Percentiles rank a stretch among this genome's conserved stretches.
Conservation (phyloP, 257 asterid genomes). For the Capsicum pubescens region DNA sequence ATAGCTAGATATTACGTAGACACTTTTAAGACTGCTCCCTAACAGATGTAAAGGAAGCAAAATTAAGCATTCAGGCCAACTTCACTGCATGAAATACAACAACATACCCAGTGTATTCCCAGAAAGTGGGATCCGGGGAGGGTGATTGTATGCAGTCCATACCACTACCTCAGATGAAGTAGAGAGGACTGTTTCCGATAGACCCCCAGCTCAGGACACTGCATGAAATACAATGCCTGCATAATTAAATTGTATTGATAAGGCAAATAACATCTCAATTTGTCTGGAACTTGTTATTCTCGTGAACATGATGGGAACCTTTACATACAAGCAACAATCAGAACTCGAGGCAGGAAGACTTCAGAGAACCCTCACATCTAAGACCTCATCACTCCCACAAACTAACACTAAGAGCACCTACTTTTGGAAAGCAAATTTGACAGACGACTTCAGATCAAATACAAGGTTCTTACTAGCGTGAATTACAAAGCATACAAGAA, state of each 20-base stretch:
- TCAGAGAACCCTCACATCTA: not conserved
- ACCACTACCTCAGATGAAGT: too few species aligned
- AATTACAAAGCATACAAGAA: not conserved
- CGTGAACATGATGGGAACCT: not conserved
- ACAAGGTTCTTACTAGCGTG: not conserved
- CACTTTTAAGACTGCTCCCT: not conserved
- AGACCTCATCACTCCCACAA: not conserved
- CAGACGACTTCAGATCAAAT: not conserved
- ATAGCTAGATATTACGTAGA: not conserved
- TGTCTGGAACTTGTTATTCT: not conserved
- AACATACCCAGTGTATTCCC: too few species aligned
- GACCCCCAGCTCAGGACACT: not conserved
- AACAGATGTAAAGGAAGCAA: not conserved
- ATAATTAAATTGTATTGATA: not conserved
- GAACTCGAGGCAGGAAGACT: not conserved
- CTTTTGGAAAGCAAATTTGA: conserved; percentile 1
- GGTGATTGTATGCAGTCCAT: too few species aligned
- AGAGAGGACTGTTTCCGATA: too few species aligned
- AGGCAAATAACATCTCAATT: not conserved
- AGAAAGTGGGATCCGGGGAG: too few species aligned
- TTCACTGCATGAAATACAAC: conserved; percentile 17
- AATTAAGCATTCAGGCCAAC: not conserved
- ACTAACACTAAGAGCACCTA: not conserved
- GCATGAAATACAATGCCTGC: conserved; percentile 1
- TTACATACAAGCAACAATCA: conserved; percentile 19